Conservation (phyloP, 305 asterid genomes). For the Solanum aculeatissimum region DNA sequence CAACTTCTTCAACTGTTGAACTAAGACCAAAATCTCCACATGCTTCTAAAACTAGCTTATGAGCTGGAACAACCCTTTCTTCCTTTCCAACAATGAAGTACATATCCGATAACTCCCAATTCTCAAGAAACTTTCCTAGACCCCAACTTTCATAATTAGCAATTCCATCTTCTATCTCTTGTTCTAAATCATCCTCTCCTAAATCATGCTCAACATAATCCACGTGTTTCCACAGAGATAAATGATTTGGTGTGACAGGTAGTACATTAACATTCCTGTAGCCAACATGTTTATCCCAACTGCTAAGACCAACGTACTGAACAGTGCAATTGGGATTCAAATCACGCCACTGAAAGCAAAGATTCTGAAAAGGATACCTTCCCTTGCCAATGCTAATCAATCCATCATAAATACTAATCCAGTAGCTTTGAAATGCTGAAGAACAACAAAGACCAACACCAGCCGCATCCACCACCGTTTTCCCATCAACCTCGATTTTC, state of each 20-base stretch:
- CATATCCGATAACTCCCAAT: constrained; percentile 78
- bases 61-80: constrained; percentile 73
- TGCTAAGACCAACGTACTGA: constrained; percentile 93
- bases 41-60: constrained; percentile 72
- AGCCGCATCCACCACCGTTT: constrained; percentile 78
- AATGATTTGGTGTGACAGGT: constrained; percentile 69
- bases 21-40: constrained; percentile 53
- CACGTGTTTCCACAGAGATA: constrained; percentile 83
- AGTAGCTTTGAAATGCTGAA: constrained; percentile 82
- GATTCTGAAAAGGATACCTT: constrained; percentile 91
- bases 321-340: constrained; percentile 73
- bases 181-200: constrained; percentile 41
- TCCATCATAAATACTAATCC: constrained; percentile 90
- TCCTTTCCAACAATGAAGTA: constrained; percentile 66
- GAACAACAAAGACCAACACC: constrained; percentile 77
- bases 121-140: constrained; percentile 65
- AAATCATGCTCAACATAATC: constrained; percentile 38
- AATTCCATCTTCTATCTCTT: constrained; percentile 43
- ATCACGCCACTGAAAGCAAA: constrained; percentile 90
- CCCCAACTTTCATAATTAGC: constrained; percentile 71
- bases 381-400: constrained; percentile 94
- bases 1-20: constrained; percentile 30
- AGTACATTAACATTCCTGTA: constrained; percentile 79
- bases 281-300: constrained; percentile 97
- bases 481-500: constrained; percentile 76